These are phyloP conservation scores for Moniliella sp. DNA, from an alignment of 1,284 basidiomycete genomes.

Conservation along the genomic window DNA sequence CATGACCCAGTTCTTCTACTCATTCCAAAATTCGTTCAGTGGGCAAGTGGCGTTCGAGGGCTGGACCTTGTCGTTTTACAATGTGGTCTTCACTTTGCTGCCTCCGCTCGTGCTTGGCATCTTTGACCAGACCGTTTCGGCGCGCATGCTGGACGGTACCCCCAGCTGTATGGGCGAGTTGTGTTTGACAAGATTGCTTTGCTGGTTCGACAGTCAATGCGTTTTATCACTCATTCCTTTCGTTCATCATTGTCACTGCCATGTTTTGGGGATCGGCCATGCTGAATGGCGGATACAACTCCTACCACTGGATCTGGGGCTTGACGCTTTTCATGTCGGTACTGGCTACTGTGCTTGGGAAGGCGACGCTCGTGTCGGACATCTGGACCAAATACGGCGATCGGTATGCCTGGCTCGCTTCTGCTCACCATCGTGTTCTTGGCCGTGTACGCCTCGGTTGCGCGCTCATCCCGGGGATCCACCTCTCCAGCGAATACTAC, in stretches of 20 bases:
- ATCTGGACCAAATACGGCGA: constrained; percentile 99
- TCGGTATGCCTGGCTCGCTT: constrained; percentile 67
- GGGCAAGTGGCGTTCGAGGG: constrained; percentile 95
- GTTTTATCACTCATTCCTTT: constrained; percentile 50
- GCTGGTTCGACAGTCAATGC: constrained; percentile 92
- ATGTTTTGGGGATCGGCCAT: constrained; percentile 50
- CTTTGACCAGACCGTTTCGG: constrained; percentile 92
- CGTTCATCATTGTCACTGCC: constrained; percentile 68
- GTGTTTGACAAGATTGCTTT: constrained; percentile 36
- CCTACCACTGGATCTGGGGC: constrained; percentile 95
- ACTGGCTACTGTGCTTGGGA: constrained; percentile 79
- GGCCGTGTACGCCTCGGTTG: constrained; percentile 67
- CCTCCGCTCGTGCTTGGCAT: constrained; percentile 92
- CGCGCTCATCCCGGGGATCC: constrained; percentile 36
- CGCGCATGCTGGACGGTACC: constrained; percentile 89
- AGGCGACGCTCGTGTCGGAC: constrained; percentile 87
- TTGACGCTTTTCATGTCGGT: constrained; percentile 79
- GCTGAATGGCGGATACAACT: constrained; percentile 54
- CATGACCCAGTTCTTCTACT: constrained; percentile 96
- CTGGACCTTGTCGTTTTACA: constrained; percentile 61
- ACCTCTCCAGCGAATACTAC: constrained; percentile 4
- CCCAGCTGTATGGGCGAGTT: constrained; percentile 54
- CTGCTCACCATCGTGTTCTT: constrained; percentile 79
- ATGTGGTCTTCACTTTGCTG: constrained; percentile 43
- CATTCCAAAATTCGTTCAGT: constrained; percentile 64